Evolutionary conservation across 1,139 yeast species (phyloP).

Genomic region (Sugiyamaella xylanicola): DNA sequence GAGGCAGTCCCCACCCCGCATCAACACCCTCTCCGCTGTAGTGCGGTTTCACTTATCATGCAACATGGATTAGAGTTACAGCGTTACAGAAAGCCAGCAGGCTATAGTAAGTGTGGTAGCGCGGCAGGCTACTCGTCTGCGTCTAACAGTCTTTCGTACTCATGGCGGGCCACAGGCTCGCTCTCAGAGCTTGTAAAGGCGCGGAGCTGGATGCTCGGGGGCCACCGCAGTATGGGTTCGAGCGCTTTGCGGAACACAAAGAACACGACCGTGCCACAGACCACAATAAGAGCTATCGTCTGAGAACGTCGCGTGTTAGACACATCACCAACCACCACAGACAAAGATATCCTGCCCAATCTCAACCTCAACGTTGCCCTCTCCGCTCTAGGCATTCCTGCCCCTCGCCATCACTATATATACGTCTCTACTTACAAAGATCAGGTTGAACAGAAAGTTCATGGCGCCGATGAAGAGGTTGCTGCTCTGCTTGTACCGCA

Average conservation of each 20-base stretch:
- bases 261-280: conserved; percentile 5
- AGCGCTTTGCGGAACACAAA: conserved; percentile 11
- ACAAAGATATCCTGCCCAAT: background rate
- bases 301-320: background rate
- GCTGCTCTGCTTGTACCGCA: too few relatives aligned
- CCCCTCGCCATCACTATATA: too few relatives aligned
- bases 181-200: background rate
- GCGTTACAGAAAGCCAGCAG: too few relatives aligned
- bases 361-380: too few relatives aligned
- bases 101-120: background rate
- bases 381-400: too few relatives aligned
- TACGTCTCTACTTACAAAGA: conserved; percentile 26
- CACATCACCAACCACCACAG: background rate
- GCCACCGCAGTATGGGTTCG: conserved; percentile 9
- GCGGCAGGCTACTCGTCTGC: background rate
- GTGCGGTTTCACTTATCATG: too few relatives aligned
- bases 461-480: background rate
- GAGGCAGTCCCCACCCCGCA: background rate
- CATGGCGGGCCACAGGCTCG: conserved; percentile 5
- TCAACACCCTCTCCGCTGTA: too few relatives aligned
- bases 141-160: conserved; percentile 1
- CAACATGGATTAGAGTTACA: background rate
- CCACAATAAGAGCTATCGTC: conserved; percentile 2
- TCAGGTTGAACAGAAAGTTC: conserved; percentile 24
- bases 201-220: conserved; percentile 8